Percentiles rank a stretch among this genome's conserved stretches.
Conservation (phyloP, 2,329 filamentous ascomycete genomes). For the Penicillium janthinellum region DNA sequence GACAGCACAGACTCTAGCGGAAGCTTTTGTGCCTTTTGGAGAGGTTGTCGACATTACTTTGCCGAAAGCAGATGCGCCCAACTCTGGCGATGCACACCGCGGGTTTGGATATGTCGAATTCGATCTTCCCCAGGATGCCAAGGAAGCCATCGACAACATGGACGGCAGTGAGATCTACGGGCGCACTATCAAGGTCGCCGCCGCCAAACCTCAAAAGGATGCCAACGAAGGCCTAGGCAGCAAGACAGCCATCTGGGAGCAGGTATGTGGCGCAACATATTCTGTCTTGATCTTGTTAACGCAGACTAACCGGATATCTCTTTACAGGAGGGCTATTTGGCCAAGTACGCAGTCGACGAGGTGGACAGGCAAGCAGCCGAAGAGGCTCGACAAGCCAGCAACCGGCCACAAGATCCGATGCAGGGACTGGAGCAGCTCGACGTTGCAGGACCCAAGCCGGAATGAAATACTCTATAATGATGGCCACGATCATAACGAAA, state of each 20-base stretch:
- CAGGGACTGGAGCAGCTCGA: slow-evolving; percentile 91
- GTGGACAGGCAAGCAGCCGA: slow-evolving; percentile 70
- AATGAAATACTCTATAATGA: slow-evolving; percentile 50
- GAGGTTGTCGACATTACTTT: slow-evolving; percentile 90
- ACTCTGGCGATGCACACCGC: slow-evolving; percentile 75
- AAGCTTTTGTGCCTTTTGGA: slow-evolving; percentile 95
- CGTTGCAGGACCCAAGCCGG: slow-evolving; percentile 85
- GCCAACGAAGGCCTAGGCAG: slow-evolving; percentile 84
- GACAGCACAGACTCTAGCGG: slow-evolving; percentile 73
- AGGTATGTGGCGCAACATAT: slow-evolving; percentile 61
- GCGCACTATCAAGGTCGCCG: slow-evolving; percentile 84
- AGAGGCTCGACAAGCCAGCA: slow-evolving; percentile 55
- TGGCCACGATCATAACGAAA: slow-evolving; percentile 25
- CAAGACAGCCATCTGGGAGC: slow-evolving; percentile 94
- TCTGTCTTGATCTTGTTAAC: not conserved
- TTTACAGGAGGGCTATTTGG: slow-evolving; percentile 84
- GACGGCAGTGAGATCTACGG: slow-evolving; percentile 95
- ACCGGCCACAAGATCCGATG: slow-evolving; percentile 79
- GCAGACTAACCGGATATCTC: slow-evolving; percentile 27
- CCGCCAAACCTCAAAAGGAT: slow-evolving; percentile 89
- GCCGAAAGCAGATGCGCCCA: slow-evolving; percentile 82
- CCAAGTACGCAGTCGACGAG: slow-evolving; percentile 80
- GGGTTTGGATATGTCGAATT: slow-evolving; percentile 98
- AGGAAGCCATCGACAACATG: slow-evolving; percentile 98
- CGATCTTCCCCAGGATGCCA: slow-evolving; percentile 80